Base-by-base conservation (phyloP, 495 filamentous ascomycete genomes). In the Entonaema liquescens region DNA sequence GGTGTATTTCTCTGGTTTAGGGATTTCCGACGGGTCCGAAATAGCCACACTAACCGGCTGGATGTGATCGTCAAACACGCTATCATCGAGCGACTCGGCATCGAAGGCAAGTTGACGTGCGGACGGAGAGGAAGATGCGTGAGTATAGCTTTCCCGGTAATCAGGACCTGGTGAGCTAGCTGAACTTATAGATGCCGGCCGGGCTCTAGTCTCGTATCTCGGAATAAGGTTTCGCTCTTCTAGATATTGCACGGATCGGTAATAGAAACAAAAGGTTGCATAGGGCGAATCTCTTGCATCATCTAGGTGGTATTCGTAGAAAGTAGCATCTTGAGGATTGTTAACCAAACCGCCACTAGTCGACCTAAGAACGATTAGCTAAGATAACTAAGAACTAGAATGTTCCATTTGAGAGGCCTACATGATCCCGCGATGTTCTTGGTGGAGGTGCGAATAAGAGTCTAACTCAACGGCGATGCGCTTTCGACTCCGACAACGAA, bases 271-370 rank as follows among this genome's bases (percentile, higher is more conserved):
- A 59, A 87, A 86, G 0, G 75, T 79, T 4, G 80, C 80, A 38
- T 78, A 86, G 5, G 85, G 85, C 4, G 71, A 68, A 31, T 86
- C 81, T 60, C 72, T 82, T 5, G 82, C 59, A 62, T 87, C 85
- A 9, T 80, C 64, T n/a, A 87, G 71, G 29, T 76, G 71, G 63
- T 77, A 86, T 54, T 82, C 73, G 63, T 83, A 85, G 74, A 79
- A 86, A 15, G 72, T 78, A 12, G 79, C 78, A 23, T 85, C 75
- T 68, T 87, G 67, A 2, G 83, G 83, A n/a, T 79, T 76, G n/a
- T 83, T 78, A 5, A 85, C 58, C 7, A 87, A 73, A 29, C 84
- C 83, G 9, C 77, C 77, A 54, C 79, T 84, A 2, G 82, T 77
- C 26, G 80, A 72, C 7, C 82, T 84, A 57, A n/a, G 6, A 54